Base-by-base conservation (phyloP, 1,139 yeast genomes). In the Pichia sp. region DNA sequence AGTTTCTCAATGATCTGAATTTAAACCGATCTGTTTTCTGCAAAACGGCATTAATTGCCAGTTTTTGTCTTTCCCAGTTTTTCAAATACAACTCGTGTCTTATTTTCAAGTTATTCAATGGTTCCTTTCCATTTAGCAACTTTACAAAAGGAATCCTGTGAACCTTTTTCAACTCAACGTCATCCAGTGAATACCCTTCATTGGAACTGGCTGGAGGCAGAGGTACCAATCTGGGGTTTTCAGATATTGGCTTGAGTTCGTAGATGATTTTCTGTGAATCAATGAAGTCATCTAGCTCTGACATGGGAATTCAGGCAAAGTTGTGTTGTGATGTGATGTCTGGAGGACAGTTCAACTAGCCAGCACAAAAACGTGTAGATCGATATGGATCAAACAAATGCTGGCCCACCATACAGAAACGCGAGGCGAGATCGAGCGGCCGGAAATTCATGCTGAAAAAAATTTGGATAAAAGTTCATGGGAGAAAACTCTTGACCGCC, bases 91-190 rank as follows among this genome's bases (percentile, higher is more conserved):
- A 49, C 4, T 60, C 52, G 56, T 65, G 72, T 33, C 84, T 57
- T 26, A 60, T 55, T 23, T 54, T 41, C 11, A 65, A 68, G 43
- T 69, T 63, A 3, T 54, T 60, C 2, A 51, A 46, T 0, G 72
- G 62, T 49, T 77, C 82, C 3, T 59, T 50, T 0, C 77, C 78
- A 16, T 59, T 56, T 34, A 72, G 55, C 3, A 75, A 60, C 37
- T 58, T 54, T 7, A 64, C 45, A 49, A 74, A 72, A 5, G 77
- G 75, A 0, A 54, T 38, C 27, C 43, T 43, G 4, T 42, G 43
- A 4, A 44, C 27, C n/a, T 38, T 46, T 1, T 46, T 42, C 8
- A 5, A 48, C 38, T 49, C 46, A 11, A 28, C 31, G 36, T 43
- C 43, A 29, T 40, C 39, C 7, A 50, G 45, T 2, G 51, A 52